Evolutionary conservation across 1,139 yeast species (phyloP).

Genomic region (Chernovozyma aurita): DNA sequence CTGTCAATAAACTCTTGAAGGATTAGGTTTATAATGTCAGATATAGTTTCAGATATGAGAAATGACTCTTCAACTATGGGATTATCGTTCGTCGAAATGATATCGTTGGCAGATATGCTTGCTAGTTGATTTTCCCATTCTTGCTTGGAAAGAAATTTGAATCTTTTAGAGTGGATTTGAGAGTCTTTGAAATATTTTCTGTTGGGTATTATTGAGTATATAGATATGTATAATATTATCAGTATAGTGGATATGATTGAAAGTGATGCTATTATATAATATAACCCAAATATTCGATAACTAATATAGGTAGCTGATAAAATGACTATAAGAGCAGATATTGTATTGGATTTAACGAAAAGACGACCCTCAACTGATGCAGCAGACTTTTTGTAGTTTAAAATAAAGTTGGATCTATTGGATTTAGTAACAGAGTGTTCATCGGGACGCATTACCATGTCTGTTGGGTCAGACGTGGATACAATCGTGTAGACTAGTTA

Average conservation of each 20-base stretch:
- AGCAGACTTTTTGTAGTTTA: too few relatives aligned
- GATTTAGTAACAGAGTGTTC: too few relatives aligned
- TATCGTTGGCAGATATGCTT: conserved; percentile 8
- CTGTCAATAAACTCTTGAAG: conserved; percentile 56
- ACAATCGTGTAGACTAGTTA: too few relatives aligned
- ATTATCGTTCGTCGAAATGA: conserved; percentile 3
- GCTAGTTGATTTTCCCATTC: conserved; percentile 25
- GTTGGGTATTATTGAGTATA: neutral
- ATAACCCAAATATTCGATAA: too few relatives aligned
- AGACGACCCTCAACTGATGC: too few relatives aligned
- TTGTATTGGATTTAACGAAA: too few relatives aligned
- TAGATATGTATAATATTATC: too few relatives aligned
- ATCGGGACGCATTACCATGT: too few relatives aligned
- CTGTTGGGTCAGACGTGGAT: too few relatives aligned
- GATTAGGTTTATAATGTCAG: conserved; percentile 48
- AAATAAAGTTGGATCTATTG: too few relatives aligned
- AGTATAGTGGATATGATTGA: neutral
- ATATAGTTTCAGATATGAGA: conserved; percentile 49
- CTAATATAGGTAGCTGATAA: too few relatives aligned
- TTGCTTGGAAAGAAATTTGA: conserved; percentile 21
- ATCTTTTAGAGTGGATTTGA: conserved; percentile 10
- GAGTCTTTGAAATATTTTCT: conserved; percentile 22
- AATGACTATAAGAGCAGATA: too few relatives aligned
- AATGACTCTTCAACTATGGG: conserved; percentile 49
- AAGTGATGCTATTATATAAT: neutral